A percentile compares a stretch with the other conserved stretches of the same genome.
These are phyloP conservation scores for Scheffersomyces coipomensis DNA, from an alignment of 805 yeast species.

Conservation along the genomic window DNA sequence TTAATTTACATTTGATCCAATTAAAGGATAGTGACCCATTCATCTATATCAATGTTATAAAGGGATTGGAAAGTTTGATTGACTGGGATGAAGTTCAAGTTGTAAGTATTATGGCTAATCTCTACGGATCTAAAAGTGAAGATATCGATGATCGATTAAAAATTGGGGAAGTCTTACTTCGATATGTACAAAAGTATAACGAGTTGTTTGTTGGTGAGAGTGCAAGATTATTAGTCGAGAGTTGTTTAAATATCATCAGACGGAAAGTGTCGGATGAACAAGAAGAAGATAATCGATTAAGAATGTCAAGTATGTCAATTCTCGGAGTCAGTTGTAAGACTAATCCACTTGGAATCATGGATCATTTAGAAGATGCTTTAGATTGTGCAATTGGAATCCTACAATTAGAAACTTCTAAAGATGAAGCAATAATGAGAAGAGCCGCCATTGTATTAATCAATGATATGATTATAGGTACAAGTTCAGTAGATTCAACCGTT, in stretches of 20 bases:
- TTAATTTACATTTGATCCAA: constrained; percentile 61
- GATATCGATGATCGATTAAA: constrained; percentile 69
- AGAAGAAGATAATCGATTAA: constrained; percentile 53
- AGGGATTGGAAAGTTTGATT: constrained; percentile 67
- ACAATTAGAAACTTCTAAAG: constrained; percentile 47
- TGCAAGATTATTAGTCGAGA: constrained; percentile 42
- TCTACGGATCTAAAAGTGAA: constrained; percentile 29
- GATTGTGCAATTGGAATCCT: constrained; percentile 81
- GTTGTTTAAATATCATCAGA: constrained; percentile 41
- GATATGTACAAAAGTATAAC: constrained; percentile 52
- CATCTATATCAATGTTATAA: constrained; percentile 80
- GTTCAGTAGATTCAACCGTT: constrained; percentile 42
- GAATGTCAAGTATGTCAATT: constrained; percentile 87
- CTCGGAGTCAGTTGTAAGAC: constrained; percentile 68
- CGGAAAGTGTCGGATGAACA: constrained; percentile 18
- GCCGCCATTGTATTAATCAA: constrained; percentile 69
- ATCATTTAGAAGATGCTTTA: constrained; percentile 52
- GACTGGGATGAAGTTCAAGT: constrained; percentile 39
- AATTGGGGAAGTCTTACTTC: constrained; percentile 76
- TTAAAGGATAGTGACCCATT: constrained; percentile 82
- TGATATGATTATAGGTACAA: constrained; percentile 53
- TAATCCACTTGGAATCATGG: constrained; percentile 53
- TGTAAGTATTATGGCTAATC: constrained; percentile 31
- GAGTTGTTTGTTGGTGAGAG: constrained; percentile 46
- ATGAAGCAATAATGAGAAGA: constrained; percentile 63